Evolutionary conservation across 2,329 filamentous ascomycete species (phyloP), one percentile per base, ranked within the genome.

Genomic region (Xylaria sp.): DNA sequence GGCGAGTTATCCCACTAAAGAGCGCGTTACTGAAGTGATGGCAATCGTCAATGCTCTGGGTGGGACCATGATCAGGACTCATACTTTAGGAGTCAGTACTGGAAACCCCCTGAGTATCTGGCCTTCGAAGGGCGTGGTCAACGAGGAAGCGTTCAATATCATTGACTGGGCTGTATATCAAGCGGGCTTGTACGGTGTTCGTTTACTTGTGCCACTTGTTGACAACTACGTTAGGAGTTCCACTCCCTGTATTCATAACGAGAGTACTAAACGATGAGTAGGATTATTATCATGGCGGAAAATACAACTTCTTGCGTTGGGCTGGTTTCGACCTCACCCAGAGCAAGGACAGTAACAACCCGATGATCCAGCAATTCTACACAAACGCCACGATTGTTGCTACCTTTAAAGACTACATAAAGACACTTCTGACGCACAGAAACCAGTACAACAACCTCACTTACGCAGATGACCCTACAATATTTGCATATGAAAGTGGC

Each of bases 281-380:
- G 77, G 80, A 85, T 72, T 85, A 84, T 70, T 85, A 84, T 73
- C 83, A 85, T 67, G 83, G 83, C 25, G 83, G 83, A 7, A 84
- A 84, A 73, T 85, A 82, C 75, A 78, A 78, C 70, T 85, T 84
- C 73, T 76, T 85, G 34, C 80, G 83, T 28, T 85, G 80, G 79
- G 76, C 76, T 20, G 83, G 83, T 8, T 78, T 82, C 72, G 78
- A 84, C 71, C 80, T 84, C 60, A 80, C 75, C 10, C 76, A 78
- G 62, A 72, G 71, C 15, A 73, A 66, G 8, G 77, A 80, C 56
- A 74, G 77, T 15, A 77, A 72, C 30, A 80, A 83, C 70, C 80
- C 81, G 2, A 72, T 73, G 36, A 79, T 84, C 20, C 78, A 81
- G 76, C 77, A 83, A 66, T 85, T 85, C 73, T 85, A 85, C 73